phyloP scores from a whole-genome alignment of 2,329 filamentous ascomycete genomes.

The Alternaria sp. region DNA sequence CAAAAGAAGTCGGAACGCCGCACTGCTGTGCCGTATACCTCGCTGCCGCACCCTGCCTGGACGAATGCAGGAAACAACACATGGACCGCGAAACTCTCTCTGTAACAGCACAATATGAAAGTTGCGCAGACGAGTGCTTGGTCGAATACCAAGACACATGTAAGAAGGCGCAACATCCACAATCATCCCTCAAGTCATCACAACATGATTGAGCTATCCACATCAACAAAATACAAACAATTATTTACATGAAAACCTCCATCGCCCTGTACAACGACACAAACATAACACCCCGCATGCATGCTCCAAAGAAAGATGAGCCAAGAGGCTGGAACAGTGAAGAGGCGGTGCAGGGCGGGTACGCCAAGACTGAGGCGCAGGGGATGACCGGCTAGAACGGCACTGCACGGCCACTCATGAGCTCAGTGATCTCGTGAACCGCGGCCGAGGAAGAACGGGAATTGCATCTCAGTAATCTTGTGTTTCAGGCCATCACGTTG shows the following conservation, averaged over 20 bases:
- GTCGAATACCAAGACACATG: not conserved
- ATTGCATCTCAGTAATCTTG: not conserved
- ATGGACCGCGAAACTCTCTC: slow-evolving; percentile 4
- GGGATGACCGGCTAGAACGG: not conserved
- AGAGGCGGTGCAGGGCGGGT: not conserved
- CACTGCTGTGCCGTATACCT: slow-evolving; percentile 8
- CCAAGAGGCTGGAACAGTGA: not conserved
- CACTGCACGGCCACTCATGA: not conserved
- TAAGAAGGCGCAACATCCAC: not conserved
- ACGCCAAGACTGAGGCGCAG: not conserved
- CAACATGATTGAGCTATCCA: not conserved
- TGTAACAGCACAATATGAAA: slow-evolving; percentile 3
- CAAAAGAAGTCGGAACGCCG: slow-evolving; percentile 1
- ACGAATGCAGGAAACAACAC: slow-evolving; percentile 4
- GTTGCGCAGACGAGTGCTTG: slow-evolving; percentile 8
- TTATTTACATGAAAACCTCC: not conserved
- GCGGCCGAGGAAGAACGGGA: not conserved
- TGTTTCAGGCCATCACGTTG: not conserved
- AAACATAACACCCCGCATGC: not conserved
- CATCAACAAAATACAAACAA: not conserved
- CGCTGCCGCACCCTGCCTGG: slow-evolving; percentile 1
- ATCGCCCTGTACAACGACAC: not conserved
- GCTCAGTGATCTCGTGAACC: not conserved
- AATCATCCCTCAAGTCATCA: not conserved
- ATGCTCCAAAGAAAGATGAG: not conserved